These are phyloP conservation scores for Biscogniauxia sp. DNA, from an alignment of 2,329 filamentous ascomycete species.

Conservation along the genomic window DNA sequence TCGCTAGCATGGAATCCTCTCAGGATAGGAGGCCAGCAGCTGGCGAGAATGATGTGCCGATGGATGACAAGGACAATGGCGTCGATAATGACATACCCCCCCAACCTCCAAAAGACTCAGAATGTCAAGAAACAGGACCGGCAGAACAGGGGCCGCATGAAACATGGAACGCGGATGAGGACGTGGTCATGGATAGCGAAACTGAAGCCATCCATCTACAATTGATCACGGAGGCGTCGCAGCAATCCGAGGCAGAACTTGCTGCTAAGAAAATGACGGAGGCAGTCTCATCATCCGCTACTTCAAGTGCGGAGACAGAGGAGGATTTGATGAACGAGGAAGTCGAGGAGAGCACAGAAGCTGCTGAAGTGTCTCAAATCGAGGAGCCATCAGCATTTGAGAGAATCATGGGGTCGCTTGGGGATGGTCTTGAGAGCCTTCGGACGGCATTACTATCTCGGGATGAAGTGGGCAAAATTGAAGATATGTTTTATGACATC, in stretches of 20 bases:
- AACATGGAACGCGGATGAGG: slow-evolving; percentile 12
- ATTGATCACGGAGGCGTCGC: slow-evolving; percentile 32
- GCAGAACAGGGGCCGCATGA: slow-evolving; percentile 6
- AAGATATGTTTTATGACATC: slow-evolving; percentile 78
- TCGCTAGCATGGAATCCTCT: slow-evolving; percentile 4
- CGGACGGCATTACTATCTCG: slow-evolving; percentile 58
- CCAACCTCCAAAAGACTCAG: slow-evolving; percentile 1
- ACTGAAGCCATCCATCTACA: slow-evolving; percentile 31
- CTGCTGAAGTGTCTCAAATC: neutral
- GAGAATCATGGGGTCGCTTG: slow-evolving; percentile 54
- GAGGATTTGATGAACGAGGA: slow-evolving; percentile 4
- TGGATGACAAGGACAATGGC: slow-evolving; percentile 7
- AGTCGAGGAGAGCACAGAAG: neutral
- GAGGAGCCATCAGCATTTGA: slow-evolving; percentile 38
- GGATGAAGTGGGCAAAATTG: slow-evolving; percentile 66
- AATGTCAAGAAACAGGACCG: slow-evolving; percentile 15
- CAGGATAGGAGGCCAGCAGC: slow-evolving; percentile 5
- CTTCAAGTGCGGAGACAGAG: slow-evolving; percentile 5
- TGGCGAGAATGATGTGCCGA: slow-evolving; percentile 9
- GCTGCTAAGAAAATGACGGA: slow-evolving; percentile 14
- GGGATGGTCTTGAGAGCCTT: slow-evolving; percentile 57
- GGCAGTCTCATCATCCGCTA: slow-evolving; percentile 8
- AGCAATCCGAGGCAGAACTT: slow-evolving; percentile 23
- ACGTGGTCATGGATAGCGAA: slow-evolving; percentile 25
- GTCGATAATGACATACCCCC: slow-evolving; percentile 9